Conservation (phyloP, 257 asterid species). For the Capsicum pubescens region DNA sequence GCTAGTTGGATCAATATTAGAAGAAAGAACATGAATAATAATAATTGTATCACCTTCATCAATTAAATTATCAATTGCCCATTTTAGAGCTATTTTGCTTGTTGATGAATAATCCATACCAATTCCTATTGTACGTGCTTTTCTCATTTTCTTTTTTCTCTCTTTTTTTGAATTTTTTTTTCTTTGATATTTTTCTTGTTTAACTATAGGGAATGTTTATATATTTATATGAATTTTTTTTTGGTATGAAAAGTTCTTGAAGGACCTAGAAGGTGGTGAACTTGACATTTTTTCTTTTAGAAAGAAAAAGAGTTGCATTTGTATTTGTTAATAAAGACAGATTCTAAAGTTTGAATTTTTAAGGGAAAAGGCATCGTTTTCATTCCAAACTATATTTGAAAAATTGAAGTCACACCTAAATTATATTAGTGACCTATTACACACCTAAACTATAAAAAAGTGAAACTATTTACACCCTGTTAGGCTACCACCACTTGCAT, state of each 20-base stretch:
- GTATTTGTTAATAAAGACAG: background rate
- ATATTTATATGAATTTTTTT: background rate
- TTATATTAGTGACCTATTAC: too few species aligned
- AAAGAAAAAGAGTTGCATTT: background rate
- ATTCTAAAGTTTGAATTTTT: too few species aligned
- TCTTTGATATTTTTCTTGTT: background rate
- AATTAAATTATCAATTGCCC: slow-evolving; percentile 68
- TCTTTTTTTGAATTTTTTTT: background rate
- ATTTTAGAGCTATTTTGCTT: slow-evolving; percentile 68
- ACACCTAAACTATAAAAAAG: too few species aligned
- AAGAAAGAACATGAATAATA: slow-evolving; percentile 70
- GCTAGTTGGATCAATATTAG: slow-evolving; percentile 65
- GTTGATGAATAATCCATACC: slow-evolving; percentile 78
- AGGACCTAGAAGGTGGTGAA: slow-evolving; percentile 44
- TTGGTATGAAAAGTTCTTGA: slow-evolving; percentile 49
- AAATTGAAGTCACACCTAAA: too few species aligned
- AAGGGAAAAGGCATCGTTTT: too few species aligned
- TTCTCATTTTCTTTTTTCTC: slow-evolving; percentile 38
- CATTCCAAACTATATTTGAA: too few species aligned
- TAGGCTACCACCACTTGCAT: too few species aligned
- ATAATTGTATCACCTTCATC: slow-evolving; percentile 64
- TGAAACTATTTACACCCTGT: too few species aligned
- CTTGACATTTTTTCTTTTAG: background rate
- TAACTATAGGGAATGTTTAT: background rate
- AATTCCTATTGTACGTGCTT: slow-evolving; percentile 59